A percentile compares a stretch with the other conserved stretches of the same genome.
phyloP scores from a whole-genome alignment of 441 rosid species.

The Dalechampia spathulata region DNA sequence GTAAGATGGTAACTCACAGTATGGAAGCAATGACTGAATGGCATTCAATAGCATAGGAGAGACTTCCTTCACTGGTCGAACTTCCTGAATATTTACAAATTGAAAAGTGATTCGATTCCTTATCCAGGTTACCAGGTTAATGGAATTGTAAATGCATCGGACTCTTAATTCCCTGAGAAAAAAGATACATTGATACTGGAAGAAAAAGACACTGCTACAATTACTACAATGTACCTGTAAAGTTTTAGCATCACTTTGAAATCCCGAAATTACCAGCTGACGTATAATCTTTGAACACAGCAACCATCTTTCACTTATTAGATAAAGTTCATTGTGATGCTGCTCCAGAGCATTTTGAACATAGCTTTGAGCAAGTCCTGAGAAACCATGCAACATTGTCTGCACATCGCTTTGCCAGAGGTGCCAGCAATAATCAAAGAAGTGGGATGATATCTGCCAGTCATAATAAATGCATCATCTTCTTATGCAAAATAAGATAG shows the following conservation, averaged over 20 bases:
- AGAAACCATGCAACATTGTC: constrained; percentile 71
- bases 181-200: no score
- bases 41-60: constrained; percentile 78
- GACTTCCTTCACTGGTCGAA: constrained; percentile 87
- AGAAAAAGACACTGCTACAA: no score
- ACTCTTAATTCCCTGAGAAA: constrained; percentile 8
- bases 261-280: constrained; percentile 77
- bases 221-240: constrained; percentile 78
- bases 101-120: neutral
- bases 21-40: constrained; percentile 77
- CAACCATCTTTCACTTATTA: constrained; percentile 94
- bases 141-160: no score
- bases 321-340: constrained; percentile 71
- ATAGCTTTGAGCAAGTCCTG: constrained; percentile 47
- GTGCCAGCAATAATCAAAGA: constrained; percentile 88
- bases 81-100: constrained; percentile 45
- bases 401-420: constrained; percentile 98
- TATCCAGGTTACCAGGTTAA: neutral
- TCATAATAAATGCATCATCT: constrained; percentile 9
- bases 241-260: constrained; percentile 77
- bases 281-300: constrained; percentile 85
- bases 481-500: neutral
- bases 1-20: constrained; percentile 49
- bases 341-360: constrained; percentile 48
- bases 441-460: constrained; percentile 86